A percentile compares a stretch with the other conserved stretches of the same genome.
phyloP scores from a whole-genome alignment of 2,329 filamentous ascomycete genomes.

The Epichloe aotearoae region DNA sequence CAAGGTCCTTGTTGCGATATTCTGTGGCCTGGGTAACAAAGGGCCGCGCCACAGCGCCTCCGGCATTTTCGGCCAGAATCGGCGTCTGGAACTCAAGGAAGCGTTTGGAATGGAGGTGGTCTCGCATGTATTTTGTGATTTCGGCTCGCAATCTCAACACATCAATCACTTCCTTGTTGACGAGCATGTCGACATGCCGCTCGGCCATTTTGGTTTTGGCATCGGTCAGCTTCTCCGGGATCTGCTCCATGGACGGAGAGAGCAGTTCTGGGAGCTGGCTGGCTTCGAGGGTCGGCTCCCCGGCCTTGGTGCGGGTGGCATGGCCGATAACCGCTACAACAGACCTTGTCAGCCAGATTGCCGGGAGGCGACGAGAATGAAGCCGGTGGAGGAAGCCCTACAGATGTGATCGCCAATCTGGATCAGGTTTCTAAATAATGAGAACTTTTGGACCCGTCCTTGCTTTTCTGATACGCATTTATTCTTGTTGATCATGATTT shows the following conservation, averaged over 20 bases:
- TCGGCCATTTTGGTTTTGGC: slow-evolving; percentile 60
- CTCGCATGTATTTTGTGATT: slow-evolving; percentile 61
- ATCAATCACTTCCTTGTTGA: slow-evolving; percentile 55
- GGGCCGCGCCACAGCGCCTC: slow-evolving; percentile 77
- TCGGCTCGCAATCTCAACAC: slow-evolving; percentile 60
- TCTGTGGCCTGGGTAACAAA: slow-evolving; percentile 73
- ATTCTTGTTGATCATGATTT: slow-evolving; percentile 61
- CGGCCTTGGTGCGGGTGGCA: slow-evolving; percentile 55
- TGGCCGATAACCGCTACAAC: slow-evolving; percentile 53
- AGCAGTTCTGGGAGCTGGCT: slow-evolving; percentile 56
- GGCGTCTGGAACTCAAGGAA: slow-evolving; percentile 90
- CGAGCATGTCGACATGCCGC: slow-evolving; percentile 77
- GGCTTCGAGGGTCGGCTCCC: slow-evolving; percentile 63
- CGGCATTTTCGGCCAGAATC: slow-evolving; percentile 66
- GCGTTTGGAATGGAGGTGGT: slow-evolving; percentile 54
- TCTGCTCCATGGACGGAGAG: slow-evolving; percentile 64
- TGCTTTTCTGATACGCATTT: slow-evolving; percentile 26
- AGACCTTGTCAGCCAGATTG: slow-evolving; percentile 11
- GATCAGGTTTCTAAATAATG: slow-evolving; percentile 49
- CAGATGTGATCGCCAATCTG: slow-evolving; percentile 75
- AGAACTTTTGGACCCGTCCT: slow-evolving; percentile 32
- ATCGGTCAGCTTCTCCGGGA: slow-evolving; percentile 59
- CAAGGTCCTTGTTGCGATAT: slow-evolving; percentile 56
- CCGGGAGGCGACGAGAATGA: slow-evolving; percentile 11
- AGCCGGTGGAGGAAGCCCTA: slow-evolving; percentile 31